phyloP scores from a whole-genome alignment of 768 basidiomycete species.

The Mycena olivaceomarginata region DNA sequence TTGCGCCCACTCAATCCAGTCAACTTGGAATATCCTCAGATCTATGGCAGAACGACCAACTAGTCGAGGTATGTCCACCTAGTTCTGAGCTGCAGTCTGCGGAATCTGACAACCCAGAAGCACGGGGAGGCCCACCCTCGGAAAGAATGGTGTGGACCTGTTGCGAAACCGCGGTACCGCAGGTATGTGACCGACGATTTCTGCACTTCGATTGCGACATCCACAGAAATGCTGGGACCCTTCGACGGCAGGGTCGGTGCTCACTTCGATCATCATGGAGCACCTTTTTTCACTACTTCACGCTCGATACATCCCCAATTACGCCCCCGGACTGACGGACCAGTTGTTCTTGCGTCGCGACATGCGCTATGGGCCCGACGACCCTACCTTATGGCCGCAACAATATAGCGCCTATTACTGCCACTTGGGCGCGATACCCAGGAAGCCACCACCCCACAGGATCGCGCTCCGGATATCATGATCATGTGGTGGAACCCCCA shows the following conservation, averaged over 20 bases:
- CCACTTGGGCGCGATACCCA: conserved; percentile 12
- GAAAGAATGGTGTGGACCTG: too few relatives aligned
- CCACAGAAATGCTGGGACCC: background rate
- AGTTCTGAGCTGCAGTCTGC: too few relatives aligned
- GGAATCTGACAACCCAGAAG: too few relatives aligned
- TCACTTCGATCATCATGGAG: background rate
- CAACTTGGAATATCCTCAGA: too few relatives aligned
- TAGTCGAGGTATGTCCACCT: too few relatives aligned
- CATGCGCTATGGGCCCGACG: conserved; percentile 17
- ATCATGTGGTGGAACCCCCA: conserved; percentile 19
- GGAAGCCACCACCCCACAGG: background rate
- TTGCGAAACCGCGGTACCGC: too few relatives aligned
- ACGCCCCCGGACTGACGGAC: background rate
- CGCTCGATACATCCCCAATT: background rate
- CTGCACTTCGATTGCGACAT: too few relatives aligned
- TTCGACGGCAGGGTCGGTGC: background rate
- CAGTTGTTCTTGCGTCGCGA: background rate
- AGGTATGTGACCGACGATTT: too few relatives aligned
- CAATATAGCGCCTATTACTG: background rate
- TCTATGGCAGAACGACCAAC: too few relatives aligned
- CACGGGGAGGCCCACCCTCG: too few relatives aligned
- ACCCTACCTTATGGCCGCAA: conserved; percentile 1
- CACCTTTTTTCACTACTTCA: background rate
- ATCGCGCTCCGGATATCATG: background rate
- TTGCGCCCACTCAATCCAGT: too few relatives aligned